Evolutionary conservation across 2,329 filamentous ascomycete species (phyloP), one percentile per base, ranked within the genome.

Genomic region (Blastomyces gilchristii): DNA sequence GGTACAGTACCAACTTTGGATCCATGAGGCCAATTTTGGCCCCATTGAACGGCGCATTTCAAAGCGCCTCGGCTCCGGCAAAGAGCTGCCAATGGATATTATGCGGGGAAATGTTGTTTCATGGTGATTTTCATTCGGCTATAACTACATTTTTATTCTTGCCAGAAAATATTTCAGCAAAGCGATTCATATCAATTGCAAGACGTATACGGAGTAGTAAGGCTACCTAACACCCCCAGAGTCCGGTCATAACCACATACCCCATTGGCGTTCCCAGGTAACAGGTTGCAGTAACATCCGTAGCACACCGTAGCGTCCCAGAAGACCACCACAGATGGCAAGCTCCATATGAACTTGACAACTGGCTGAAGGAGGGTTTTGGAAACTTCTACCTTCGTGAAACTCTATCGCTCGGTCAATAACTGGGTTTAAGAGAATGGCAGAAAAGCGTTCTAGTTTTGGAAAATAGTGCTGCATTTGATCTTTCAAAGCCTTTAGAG

Each of bases 1-100:
- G 69, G 69, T 71, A 68, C 64, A 71, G 71, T 63, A 45, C n/a
- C 53, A 67, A 71, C 28, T 72, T 71, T 68, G 68, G 62, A 68
- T 67, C 25, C 65, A 47, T n/a, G 68, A 71, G 63, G 65, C 63
- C 37, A 67, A 68, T 37, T 66, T 63, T 50, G 68, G 69, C 18
- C 65, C 65, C 22, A 22, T 62, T 0, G 68, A 71, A 57, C 63
- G 63, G 18, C 69, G 69, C 37, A 58, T 71, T 64, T 66, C 68
- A 41, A 71, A 70, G 65, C 65, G 68, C 12, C 60, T 70, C 18
- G 68, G 69, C 22, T 69, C 68, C 22, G 65, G 67, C 39, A 70
- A 66, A 63, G 69, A 70, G 56, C 63, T 69, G 65, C 65, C 68
- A 53, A 52, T 68, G 62, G 68, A 71, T 63, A 69, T 22, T 22